Base-by-base conservation (phyloP, 257 asterid genomes). In the Lithospermum erythrorhizon region DNA sequence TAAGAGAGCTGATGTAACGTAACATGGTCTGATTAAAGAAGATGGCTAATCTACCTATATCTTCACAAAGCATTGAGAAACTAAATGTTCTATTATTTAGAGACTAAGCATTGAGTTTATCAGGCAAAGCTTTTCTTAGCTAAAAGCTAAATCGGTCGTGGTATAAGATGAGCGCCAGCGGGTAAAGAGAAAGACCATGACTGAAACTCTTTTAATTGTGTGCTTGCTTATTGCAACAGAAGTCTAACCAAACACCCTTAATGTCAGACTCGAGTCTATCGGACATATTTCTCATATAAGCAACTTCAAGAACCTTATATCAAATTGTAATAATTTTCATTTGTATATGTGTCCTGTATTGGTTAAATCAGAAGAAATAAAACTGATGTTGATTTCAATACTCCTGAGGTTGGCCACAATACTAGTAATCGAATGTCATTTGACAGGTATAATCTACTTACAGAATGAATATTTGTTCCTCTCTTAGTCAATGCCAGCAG, bases 401-500 rank as follows among this genome's bases (percentile, higher is more conserved):
- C 9, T 3, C 21, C 21, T 2, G 19, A 18, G 21, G 22, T 19
- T 53, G 3, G 23, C 21, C 23, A 53, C 23, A 53, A n/a, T n/a
- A 11, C 15, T 9, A 3, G 0, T 18, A 53, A 19, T 53, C 21
- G 3, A 2, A 41, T 41, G 21, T 53, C 24, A 53, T 20, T 53
- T 53, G 14, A 53, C 23, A 62, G 19, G 24, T 17, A 64, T 27
- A 48, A 68, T 61, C 63, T 19, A 52, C 94, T 80, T 76, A 83
- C 98, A 11, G 98, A 86, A 82, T 84, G 97, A 57, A 75, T 74
- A 59, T 68, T 35, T 55, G 86, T 81, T 66, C 96, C 98, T 69
- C 84, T 81, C 82, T 86, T 86, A 24, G 98, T 83, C 70, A 93
- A 89, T 71, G 98, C 98, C 58, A 93, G 80, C 64, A 93, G 73